Conservation (phyloP, 257 asterid species). For the Euphrasia confusa region DNA sequence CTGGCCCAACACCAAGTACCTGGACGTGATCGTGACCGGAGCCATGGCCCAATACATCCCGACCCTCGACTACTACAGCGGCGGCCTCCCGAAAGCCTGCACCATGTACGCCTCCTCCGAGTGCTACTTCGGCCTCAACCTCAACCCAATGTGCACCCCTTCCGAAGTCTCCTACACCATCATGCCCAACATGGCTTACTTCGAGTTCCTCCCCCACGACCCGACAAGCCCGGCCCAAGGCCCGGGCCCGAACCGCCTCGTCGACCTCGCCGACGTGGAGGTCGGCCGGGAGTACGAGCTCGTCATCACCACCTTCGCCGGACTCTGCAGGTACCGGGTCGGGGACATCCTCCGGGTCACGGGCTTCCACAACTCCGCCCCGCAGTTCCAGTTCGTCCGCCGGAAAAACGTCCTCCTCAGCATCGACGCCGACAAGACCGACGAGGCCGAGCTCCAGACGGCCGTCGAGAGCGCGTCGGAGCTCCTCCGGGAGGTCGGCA, state of each 20-base stretch:
- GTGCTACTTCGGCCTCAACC: constrained; percentile 87
- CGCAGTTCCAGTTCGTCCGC: constrained; percentile 84
- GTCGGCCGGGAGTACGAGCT: constrained; percentile 89
- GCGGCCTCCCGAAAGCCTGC: constrained; percentile 78
- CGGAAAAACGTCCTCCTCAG: constrained; percentile 81
- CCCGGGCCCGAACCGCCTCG: constrained; percentile 37
- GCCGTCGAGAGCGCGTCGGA: constrained; percentile 75
- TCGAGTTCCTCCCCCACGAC: constrained; percentile 80
- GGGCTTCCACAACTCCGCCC: constrained; percentile 86
- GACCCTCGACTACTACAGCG: constrained; percentile 79
- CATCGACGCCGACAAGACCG: constrained; percentile 91
- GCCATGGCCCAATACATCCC: constrained; percentile 98
- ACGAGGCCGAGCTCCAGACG: constrained; percentile 81
- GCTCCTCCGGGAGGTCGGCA: constrained; percentile 36
- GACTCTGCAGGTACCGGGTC: constrained; percentile 75
- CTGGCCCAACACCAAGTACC: constrained; percentile 87
- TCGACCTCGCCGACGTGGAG: constrained; percentile 76
- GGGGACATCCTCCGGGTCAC: constrained; percentile 95
- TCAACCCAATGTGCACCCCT: constrained; percentile 88
- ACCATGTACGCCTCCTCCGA: constrained; percentile 98
- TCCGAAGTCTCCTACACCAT: constrained; percentile 83
- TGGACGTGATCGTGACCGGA: constrained; percentile 92
- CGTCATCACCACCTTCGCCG: constrained; percentile 80
- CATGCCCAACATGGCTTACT: constrained; percentile 98
- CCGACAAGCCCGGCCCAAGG: constrained; percentile 29